phyloP scores from a whole-genome alignment of 1,284 basidiomycete genomes.

The Sphagnurus paluster region DNA sequence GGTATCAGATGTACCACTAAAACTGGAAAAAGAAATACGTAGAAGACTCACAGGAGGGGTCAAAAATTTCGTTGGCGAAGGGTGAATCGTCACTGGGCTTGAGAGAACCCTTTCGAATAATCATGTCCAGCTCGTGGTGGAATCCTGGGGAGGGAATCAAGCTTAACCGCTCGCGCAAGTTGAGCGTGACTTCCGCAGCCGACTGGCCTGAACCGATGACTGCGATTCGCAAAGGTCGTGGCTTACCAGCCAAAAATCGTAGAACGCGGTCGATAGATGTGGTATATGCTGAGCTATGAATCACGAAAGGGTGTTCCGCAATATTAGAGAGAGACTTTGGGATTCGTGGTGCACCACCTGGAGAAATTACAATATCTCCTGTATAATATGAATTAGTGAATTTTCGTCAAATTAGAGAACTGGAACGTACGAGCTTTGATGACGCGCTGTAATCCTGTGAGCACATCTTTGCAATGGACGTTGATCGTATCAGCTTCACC shows the following conservation, averaged over 20 bases:
- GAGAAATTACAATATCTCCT: constrained; percentile 39
- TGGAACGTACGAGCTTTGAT: constrained; percentile 39
- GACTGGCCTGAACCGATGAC: constrained; percentile 59
- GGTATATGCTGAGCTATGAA: constrained; percentile 48
- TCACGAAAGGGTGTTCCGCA: constrained; percentile 36
- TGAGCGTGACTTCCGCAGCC: constrained; percentile 53
- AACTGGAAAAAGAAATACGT: neutral
- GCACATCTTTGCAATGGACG: constrained; percentile 36
- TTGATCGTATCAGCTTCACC: constrained; percentile 35
- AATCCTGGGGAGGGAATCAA: constrained; percentile 23
- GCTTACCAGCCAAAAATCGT: constrained; percentile 21
- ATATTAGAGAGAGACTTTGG: constrained; percentile 38
- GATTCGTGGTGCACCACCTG: constrained; percentile 48
- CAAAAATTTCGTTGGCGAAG: constrained; percentile 62
- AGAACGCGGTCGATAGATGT: constrained; percentile 40
- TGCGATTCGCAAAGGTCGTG: constrained; percentile 43
- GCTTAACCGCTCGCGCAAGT: constrained; percentile 44
- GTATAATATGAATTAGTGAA: constrained; percentile 3
- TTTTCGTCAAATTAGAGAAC: neutral
- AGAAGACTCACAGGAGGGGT: constrained; percentile 44
- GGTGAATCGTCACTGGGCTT: constrained; percentile 59
- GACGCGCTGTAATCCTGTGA: constrained; percentile 34
- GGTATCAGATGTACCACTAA: neutral
- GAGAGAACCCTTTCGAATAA: constrained; percentile 54
- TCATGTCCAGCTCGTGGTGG: constrained; percentile 48